Evolutionary conservation across 306 rosid species (phyloP), one percentile per base, ranked within the genome.

Genomic region (Heteromeles arbutifolia): DNA sequence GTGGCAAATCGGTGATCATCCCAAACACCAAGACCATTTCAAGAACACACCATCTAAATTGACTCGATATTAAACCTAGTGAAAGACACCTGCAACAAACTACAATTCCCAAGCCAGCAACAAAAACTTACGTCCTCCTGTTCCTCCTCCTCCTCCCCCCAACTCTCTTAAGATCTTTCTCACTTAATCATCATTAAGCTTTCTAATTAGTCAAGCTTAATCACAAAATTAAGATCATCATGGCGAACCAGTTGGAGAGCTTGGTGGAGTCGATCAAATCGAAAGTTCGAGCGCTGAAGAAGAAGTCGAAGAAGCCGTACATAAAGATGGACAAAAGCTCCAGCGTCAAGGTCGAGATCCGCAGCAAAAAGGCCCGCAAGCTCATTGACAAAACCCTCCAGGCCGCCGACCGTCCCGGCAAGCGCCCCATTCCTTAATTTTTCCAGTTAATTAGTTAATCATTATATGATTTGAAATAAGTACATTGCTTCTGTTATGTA

Each of bases 291-390:
- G 86, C 89, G 1, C 74, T 93, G 84, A 87, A 81, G 87, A 86
- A 79, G 86, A 85, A 79, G 70, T 70, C 85, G 73, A 91, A 94
- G 70, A 91, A 92, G 69, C 86, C 96, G 1, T 92, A 95, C 82
- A 15, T 95, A 2, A 95, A 90, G 83, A 92, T 95, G 87, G 98
- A 92, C 73, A 92, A 95, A 79, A 95, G 98, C 81, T 88, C 97
- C 3, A 95, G 97, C 65, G 96, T 95, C 3, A 87, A 72, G 84
- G 96, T 95, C 0, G 98, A 95, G 89, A 95, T 95, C 86, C 96
- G 97, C 5, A 95, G 98, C 92, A 84, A 84, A 63, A 90, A 89
- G 65, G 96, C 98, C 74, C 92, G 96, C 19, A 86, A 74, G 62
- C 83, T 95, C 69, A 95, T 95, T 4, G 95, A 95, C 43, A 92